Percentiles rank a stretch among this genome's conserved stretches.
Conservation (phyloP, 2,329 filamentous ascomycete genomes). For the Fusarium torulosum region DNA sequence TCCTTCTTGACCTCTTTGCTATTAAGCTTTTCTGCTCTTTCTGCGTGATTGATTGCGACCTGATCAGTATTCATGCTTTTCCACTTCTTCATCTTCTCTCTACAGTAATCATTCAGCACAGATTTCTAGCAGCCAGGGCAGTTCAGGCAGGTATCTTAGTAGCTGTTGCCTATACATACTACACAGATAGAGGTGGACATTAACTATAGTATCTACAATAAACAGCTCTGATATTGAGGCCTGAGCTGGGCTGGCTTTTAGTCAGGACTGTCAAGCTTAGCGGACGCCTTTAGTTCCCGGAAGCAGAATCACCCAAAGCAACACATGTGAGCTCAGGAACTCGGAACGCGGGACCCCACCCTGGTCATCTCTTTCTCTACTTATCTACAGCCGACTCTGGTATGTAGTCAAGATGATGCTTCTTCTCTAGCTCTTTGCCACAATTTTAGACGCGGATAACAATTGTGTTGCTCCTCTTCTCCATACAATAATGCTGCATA, state of each 20-base stretch:
- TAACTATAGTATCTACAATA: too few species aligned
- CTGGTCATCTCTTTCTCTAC: constrained; percentile 1
- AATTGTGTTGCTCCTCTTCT: neutral
- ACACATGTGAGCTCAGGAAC: constrained; percentile 16
- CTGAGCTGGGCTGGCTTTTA: neutral
- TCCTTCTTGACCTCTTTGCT: neutral
- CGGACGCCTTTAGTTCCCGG: constrained; percentile 29
- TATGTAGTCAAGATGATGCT: constrained; percentile 23
- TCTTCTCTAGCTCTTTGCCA: constrained; percentile 12
- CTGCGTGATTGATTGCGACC: constrained; percentile 4
- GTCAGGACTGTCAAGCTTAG: constrained; percentile 20
- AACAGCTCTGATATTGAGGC: neutral
- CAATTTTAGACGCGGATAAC: neutral
- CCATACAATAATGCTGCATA: neutral
- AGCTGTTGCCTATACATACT: too few species aligned
- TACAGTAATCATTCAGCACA: neutral
- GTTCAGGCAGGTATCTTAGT: too few species aligned
- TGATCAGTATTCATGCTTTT: neutral
- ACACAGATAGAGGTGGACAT: neutral
- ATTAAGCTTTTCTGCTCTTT: too few species aligned
- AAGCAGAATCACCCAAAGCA: constrained; percentile 41
- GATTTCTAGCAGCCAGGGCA: too few species aligned
- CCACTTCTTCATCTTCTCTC: neutral
- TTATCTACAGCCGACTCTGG: constrained; percentile 26
- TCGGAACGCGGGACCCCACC: constrained; percentile 14